A percentile compares a stretch with the other conserved stretches of the same genome.
phyloP scores from a whole-genome alignment of 768 basidiomycete genomes.

The Tricholoma flavovirens region DNA sequence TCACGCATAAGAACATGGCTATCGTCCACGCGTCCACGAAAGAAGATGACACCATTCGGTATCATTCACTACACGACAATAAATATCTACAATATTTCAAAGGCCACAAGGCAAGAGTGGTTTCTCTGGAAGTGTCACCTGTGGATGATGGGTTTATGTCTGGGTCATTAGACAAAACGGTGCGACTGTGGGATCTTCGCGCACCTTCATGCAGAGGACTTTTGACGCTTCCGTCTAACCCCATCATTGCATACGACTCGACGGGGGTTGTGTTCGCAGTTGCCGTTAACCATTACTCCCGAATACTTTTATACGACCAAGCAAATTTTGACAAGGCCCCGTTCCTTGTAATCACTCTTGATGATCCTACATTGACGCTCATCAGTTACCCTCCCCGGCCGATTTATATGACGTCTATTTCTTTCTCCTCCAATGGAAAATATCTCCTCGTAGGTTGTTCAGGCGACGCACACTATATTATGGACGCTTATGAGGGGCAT shows the following conservation, averaged over 20 bases:
- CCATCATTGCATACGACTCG: slow-evolving; percentile 81
- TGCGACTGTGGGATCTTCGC: slow-evolving; percentile 93
- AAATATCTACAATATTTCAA: slow-evolving; percentile 94
- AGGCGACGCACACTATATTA: slow-evolving; percentile 85
- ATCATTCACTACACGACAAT: slow-evolving; percentile 94
- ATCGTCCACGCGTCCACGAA: slow-evolving; percentile 92
- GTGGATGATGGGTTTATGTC: slow-evolving; percentile 96
- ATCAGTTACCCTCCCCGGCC: slow-evolving; percentile 83
- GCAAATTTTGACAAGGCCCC: slow-evolving; percentile 89
- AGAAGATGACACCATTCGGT: slow-evolving; percentile 90
- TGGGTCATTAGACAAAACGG: slow-evolving; percentile 88
- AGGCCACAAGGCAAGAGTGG: slow-evolving; percentile 86
- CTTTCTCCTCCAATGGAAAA: slow-evolving; percentile 88
- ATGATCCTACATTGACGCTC: slow-evolving; percentile 70
- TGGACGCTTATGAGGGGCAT: slow-evolving; percentile 86
- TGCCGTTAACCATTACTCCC: slow-evolving; percentile 73
- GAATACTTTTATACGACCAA: slow-evolving; percentile 81
- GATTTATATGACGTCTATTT: slow-evolving; percentile 86
- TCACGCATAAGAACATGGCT: slow-evolving; percentile 85
- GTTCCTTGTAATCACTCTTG: slow-evolving; percentile 76
- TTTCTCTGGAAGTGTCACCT: slow-evolving; percentile 88
- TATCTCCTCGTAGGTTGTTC: slow-evolving; percentile 91
- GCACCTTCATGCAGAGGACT: slow-evolving; percentile 72
- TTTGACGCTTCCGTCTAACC: slow-evolving; percentile 65
- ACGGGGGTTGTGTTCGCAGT: slow-evolving; percentile 84